Conservation (phyloP, 2,329 filamentous ascomycete species). For the Xylariales sp. region DNA sequence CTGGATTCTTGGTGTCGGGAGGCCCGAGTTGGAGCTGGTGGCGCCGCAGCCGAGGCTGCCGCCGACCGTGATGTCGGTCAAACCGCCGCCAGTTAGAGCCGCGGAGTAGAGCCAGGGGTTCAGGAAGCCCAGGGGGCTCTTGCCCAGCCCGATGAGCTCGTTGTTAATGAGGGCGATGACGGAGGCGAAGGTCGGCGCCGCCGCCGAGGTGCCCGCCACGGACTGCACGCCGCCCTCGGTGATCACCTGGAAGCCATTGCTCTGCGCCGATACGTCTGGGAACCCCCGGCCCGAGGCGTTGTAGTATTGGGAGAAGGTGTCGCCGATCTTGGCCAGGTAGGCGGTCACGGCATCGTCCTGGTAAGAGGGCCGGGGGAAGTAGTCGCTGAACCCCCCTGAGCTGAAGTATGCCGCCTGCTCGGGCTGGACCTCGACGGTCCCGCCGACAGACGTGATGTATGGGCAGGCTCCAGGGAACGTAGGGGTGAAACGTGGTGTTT, state of each 20-base stretch:
- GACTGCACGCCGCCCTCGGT: constrained; percentile 23
- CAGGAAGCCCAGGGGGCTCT: constrained; percentile 51
- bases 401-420: constrained; percentile 51
- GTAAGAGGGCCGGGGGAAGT: constrained; percentile 38
- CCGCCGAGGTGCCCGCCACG: constrained; percentile 42
- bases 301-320: constrained; percentile 37
- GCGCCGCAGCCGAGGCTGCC: constrained; percentile 28
- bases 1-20: constrained; percentile 21
- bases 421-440: constrained; percentile 42
- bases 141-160: constrained; percentile 50
- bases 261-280: constrained; percentile 58
- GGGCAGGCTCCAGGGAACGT: constrained; percentile 53
- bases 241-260: constrained; percentile 24
- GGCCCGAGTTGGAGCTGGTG: constrained; percentile 16
- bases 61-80: constrained; percentile 33
- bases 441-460: constrained; percentile 57
- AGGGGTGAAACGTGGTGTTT: constrained; percentile 46
- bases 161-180: constrained; percentile 64
- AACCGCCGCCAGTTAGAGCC: constrained; percentile 18
- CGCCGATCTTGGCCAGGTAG: constrained; percentile 31
- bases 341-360: constrained; percentile 40
- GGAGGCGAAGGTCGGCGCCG: constrained; percentile 58
- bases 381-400: constrained; percentile 45
- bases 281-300: constrained; percentile 49
- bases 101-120: constrained; percentile 56